phyloP scores from a whole-genome alignment of 331 rosid species.

The Ulmus americana region DNA sequence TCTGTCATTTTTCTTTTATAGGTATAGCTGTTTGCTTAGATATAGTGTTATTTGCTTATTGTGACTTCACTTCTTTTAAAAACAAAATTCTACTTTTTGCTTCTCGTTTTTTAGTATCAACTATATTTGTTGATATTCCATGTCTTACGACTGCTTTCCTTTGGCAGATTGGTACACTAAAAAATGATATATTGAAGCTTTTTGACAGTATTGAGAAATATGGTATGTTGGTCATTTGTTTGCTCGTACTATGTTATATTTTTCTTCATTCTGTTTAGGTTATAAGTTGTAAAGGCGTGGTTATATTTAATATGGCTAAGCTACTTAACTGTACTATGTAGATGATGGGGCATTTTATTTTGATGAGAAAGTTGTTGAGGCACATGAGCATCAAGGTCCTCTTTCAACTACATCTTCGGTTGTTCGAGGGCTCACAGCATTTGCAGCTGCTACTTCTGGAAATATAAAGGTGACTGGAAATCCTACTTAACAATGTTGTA shows the following conservation, averaged over 20 bases:
- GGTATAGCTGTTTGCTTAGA: neutral
- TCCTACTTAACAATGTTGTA: conserved; percentile 8
- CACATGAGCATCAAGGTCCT: conserved; percentile 60
- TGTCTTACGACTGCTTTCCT: conserved; percentile 23
- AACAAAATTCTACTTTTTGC: neutral
- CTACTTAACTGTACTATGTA: conserved; percentile 27
- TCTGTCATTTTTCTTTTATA: neutral
- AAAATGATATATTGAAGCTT: conserved; percentile 77
- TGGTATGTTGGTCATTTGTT: conserved; percentile 43
- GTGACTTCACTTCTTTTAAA: neutral
- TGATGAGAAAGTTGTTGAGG: conserved; percentile 69
- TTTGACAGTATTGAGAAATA: conserved; percentile 90
- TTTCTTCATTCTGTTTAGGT: neutral
- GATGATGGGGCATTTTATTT: conserved; percentile 84
- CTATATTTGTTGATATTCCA: conserved; percentile 1
- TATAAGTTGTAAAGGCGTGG: neutral
- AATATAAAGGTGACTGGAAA: conserved; percentile 53
- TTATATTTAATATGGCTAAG: conserved; percentile 3
- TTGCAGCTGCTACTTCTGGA: conserved; percentile 63
- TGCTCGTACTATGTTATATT: neutral
- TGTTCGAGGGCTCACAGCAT: conserved; percentile 70
- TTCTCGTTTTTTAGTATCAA: neutral
- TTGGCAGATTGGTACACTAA: conserved; percentile 65
- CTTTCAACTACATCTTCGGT: conserved; percentile 85
- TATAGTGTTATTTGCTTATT: neutral